These are phyloP conservation scores for Solanum rostratum DNA, from an alignment of 257 asterid species.

Conservation along the genomic window DNA sequence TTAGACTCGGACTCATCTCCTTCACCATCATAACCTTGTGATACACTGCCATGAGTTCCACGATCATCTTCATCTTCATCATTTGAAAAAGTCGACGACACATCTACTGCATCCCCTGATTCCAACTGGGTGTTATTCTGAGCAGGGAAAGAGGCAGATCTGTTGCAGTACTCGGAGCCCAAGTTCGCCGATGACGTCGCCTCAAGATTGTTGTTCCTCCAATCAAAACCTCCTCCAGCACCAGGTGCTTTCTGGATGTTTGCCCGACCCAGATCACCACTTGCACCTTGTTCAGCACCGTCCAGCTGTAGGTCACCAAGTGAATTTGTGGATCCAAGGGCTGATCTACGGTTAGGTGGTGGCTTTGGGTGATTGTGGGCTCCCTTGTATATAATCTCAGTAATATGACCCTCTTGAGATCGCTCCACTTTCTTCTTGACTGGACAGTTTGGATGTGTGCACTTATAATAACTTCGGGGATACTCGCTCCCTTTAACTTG, in stretches of 20 bases:
- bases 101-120: conserved; percentile 39
- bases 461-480: conserved; percentile 89
- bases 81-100: conserved; percentile 50
- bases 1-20: conserved; percentile 79
- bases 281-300: conserved; percentile 25
- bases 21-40: conserved; percentile 63
- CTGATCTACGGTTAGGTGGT: conserved; percentile 46
- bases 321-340: conserved; percentile 35
- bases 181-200: conserved; percentile 18
- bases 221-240: conserved; percentile 19
- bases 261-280: conserved; percentile 31
- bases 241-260: conserved; percentile 31
- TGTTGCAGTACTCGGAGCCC: conserved; percentile 35
- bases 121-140: conserved; percentile 34
- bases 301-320: conserved; percentile 36
- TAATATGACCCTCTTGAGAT: conserved; percentile 61
- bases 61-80: conserved; percentile 60
- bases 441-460: conserved; percentile 55
- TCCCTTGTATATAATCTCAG: conserved; percentile 75
- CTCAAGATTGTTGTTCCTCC: conserved; percentile 46
- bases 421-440: conserved; percentile 85
- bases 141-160: conserved; percentile 19
- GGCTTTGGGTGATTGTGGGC: conserved; percentile 72
- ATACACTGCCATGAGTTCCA: conserved; percentile 49
- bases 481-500: conserved; percentile 76